Base-by-base conservation (phyloP, 2,329 filamentous ascomycete species). In the Calonectria fujianensis region DNA sequence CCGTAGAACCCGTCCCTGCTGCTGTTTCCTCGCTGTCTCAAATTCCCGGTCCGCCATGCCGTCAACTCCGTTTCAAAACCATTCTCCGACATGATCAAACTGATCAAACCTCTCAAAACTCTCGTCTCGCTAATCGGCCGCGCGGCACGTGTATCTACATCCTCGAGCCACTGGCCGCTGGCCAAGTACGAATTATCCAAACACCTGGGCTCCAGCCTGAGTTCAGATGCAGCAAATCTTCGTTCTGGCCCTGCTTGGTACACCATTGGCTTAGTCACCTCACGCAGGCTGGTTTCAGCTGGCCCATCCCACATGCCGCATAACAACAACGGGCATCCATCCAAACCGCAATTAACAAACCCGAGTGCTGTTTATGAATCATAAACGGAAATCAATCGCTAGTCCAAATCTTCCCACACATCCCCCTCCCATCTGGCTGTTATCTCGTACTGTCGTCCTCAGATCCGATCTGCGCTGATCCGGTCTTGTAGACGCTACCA, bases 81-180 rank as follows among this genome's bases (percentile, higher is more conserved):
- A 45, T 51, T 52, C 59, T 70, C 67, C 32, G 50, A 70, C 65
- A 64, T 39, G 20, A 48, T 59, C 29, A 54, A 39, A 61, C 14
- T 31, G 20, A 48, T 59, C 29, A 54, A 39, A 61, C 14, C 51
- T 59, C 48, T 35, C 50, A 41, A 48, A n/a, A 18, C 45, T 27
- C 59, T 63, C 39, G 39, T 65, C 51, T 74, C 72, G 67, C 67
- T 66, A 70, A 74, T 74, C 72, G 72, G 20, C 68, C 45, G 51
- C 61, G 45, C 61, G 72, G 67, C 61, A 74, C 41, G 64, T 61
- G 61, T 63, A 41, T 63, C 35, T 41, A 41, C 37, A 63, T 63
- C 57, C n/a, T 24, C 39, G 16, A 41, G 14, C n/a, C 57, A 31
- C 57, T 41, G 57, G 37, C 45, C 45, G 10, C 32, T 32, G 32